Conservation (phyloP, 2,329 filamentous ascomycete genomes). For the Fusarium poae region DNA sequence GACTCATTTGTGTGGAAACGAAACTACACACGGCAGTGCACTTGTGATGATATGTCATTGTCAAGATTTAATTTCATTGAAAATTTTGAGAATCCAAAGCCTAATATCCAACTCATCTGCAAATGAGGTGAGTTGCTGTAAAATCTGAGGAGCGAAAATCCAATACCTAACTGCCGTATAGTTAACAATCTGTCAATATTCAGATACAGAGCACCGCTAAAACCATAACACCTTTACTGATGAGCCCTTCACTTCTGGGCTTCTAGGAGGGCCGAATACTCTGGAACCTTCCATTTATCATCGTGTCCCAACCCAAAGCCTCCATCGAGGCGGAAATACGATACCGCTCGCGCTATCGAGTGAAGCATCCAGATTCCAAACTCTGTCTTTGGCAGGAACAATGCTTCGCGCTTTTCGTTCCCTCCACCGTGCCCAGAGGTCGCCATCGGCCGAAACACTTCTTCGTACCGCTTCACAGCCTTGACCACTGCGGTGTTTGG, state of each 20-base stretch:
- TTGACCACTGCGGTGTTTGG: slow-evolving; percentile 17
- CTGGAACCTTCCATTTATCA: slow-evolving; percentile 30
- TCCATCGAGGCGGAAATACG: slow-evolving; percentile 12
- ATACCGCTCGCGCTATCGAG: slow-evolving; percentile 2
- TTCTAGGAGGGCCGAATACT: slow-evolving; percentile 20
- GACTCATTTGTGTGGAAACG: not conserved
- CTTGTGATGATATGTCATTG: slow-evolving; percentile 27
- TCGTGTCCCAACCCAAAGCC: slow-evolving; percentile 16
- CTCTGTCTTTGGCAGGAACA: slow-evolving; percentile 3
- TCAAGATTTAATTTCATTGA: not conserved
- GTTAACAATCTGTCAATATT: no score
- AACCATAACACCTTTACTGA: no score
- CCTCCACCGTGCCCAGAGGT: slow-evolving; percentile 3
- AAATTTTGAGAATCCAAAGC: no score
- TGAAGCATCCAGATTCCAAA: slow-evolving; percentile 20
- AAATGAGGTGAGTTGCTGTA: slow-evolving; percentile 23
- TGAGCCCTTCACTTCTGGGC: not conserved
- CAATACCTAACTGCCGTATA: slow-evolving; percentile 15
- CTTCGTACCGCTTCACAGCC: slow-evolving; percentile 26
- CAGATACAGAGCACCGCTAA: no score
- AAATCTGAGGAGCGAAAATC: not conserved
- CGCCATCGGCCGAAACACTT: slow-evolving; percentile 20
- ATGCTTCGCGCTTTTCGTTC: not conserved
- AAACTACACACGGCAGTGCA: not conserved
- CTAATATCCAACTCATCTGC: not conserved